Percentiles rank a stretch among this genome's conserved stretches.
Evolutionary conservation across 495 filamentous ascomycete species (phyloP).

Genomic region (Talaromyces thailandensis): DNA sequence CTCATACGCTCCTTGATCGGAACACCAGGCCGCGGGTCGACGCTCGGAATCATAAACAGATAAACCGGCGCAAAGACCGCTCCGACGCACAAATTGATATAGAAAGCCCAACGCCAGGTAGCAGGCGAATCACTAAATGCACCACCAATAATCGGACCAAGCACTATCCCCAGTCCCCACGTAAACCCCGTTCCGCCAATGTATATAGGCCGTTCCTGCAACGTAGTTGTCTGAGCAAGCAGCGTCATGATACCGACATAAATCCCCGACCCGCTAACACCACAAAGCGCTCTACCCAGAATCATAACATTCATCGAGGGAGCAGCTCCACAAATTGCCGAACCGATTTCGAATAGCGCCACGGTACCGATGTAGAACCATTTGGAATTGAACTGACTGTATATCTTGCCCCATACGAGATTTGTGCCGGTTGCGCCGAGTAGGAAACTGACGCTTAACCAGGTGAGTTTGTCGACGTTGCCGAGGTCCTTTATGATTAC

Average conservation of each 20-base stretch:
- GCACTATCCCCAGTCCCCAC: constrained; percentile 43
- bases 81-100: constrained; percentile 57
- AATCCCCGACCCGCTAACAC: constrained; percentile 24
- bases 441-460: constrained; percentile 20
- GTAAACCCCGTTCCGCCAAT: constrained; percentile 22
- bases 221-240: constrained; percentile 20
- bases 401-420: constrained; percentile 29
- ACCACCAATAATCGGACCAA: constrained; percentile 51
- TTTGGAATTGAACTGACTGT: constrained; percentile 44
- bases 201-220: constrained; percentile 25
- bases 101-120: constrained; percentile 62
- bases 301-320: constrained; percentile 43
- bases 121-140: constrained; percentile 45
- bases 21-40: constrained; percentile 32
- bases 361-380: constrained; percentile 41
- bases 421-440: no score
- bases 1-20: constrained; percentile 23
- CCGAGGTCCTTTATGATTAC: constrained; percentile 36
- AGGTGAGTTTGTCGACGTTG: constrained; percentile 38
- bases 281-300: constrained; percentile 40
- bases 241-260: constrained; percentile 29
- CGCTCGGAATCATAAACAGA: constrained; percentile 44
- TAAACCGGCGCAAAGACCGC: constrained; percentile 45
- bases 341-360: constrained; percentile 41
- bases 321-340: constrained; percentile 47